Percentiles rank a stretch among this genome's conserved stretches.
Evolutionary conservation across 2,329 filamentous ascomycete species (phyloP).

Genomic region (Fusarium cyanostomum): DNA sequence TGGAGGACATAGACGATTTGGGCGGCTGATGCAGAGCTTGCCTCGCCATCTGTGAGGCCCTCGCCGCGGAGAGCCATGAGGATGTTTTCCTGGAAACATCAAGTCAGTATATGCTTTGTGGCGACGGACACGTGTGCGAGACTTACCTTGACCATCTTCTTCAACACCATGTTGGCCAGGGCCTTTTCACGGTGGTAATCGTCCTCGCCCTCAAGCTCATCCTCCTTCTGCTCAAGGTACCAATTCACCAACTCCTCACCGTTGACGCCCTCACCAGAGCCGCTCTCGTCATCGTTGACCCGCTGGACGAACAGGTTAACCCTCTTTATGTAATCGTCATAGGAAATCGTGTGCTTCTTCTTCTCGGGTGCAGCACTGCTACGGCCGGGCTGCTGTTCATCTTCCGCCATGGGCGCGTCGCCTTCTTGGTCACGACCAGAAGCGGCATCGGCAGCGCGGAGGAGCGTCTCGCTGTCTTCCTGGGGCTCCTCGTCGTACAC

Average conservation of each 20-base stretch:
- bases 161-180: constrained; percentile 85
- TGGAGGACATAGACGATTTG: constrained; percentile 84
- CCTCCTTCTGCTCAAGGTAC: constrained; percentile 93
- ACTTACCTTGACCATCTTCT: constrained; percentile 93
- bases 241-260: constrained; percentile 83
- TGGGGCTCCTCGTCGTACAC: constrained; percentile 76
- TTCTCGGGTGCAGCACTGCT: constrained; percentile 49
- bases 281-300: constrained; percentile 83
- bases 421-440: constrained; percentile 59
- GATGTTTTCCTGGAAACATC: constrained; percentile 78
- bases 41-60: constrained; percentile 61
- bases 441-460: constrained; percentile 52
- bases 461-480: constrained; percentile 58
- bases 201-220: constrained; percentile 81
- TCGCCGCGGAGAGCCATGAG: constrained; percentile 80
- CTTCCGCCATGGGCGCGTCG: constrained; percentile 54
- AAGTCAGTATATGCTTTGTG: constrained; percentile 42
- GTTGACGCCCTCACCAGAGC: constrained; percentile 82
- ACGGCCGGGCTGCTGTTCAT: constrained; percentile 51
- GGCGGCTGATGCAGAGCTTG: constrained; percentile 50
- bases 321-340: constrained; percentile 93
- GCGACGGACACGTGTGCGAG: neutral
- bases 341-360: constrained; percentile 87
- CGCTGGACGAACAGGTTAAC: constrained; percentile 85
- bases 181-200: constrained; percentile 79